Evolutionary conservation across 2,329 filamentous ascomycete species (phyloP).

Genomic region (Penicillium frequentans): DNA sequence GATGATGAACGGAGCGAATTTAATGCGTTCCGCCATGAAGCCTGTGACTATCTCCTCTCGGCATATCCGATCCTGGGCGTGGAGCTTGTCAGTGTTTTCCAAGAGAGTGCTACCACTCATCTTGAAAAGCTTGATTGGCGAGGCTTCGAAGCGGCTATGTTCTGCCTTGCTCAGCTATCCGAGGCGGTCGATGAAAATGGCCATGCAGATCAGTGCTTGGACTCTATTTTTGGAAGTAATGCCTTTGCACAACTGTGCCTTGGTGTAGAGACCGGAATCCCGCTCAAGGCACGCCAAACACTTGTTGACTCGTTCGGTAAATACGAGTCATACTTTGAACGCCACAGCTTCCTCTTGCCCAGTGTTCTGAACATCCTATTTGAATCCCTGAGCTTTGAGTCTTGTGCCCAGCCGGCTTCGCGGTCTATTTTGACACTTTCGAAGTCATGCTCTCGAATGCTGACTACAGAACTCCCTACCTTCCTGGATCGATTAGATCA

Average conservation of each 20-base stretch:
- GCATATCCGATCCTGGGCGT: slow-evolving; percentile 45
- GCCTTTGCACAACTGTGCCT: slow-evolving; percentile 36
- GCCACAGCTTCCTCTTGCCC: slow-evolving; percentile 41
- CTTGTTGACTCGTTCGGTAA: slow-evolving; percentile 45
- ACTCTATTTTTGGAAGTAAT: slow-evolving; percentile 41
- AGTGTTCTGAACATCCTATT: slow-evolving; percentile 47
- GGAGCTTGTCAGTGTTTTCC: slow-evolving; percentile 43
- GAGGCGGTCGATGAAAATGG: slow-evolving; percentile 47
- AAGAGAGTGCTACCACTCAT: slow-evolving; percentile 36
- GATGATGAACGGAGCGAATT: slow-evolving; percentile 46
- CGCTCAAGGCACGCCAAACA: slow-evolving; percentile 41
- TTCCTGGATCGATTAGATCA: slow-evolving; percentile 45
- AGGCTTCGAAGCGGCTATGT: slow-evolving; percentile 45
- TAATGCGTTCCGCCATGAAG: slow-evolving; percentile 44
- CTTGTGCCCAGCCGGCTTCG: slow-evolving; percentile 43
- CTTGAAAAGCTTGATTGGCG: slow-evolving; percentile 40
- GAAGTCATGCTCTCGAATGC: slow-evolving; percentile 43
- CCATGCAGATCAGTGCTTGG: slow-evolving; percentile 42
- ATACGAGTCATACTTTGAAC: slow-evolving; percentile 46
- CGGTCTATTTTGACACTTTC: slow-evolving; percentile 46
- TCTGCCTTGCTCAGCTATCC: slow-evolving; percentile 45
- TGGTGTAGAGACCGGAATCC: slow-evolving; percentile 31
- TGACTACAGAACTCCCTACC: slow-evolving; percentile 42
- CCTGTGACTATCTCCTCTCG: slow-evolving; percentile 47
- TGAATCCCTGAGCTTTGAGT: slow-evolving; percentile 42